Conservation (phyloP, 345 rosid species). For the Camelina laxa region DNA sequence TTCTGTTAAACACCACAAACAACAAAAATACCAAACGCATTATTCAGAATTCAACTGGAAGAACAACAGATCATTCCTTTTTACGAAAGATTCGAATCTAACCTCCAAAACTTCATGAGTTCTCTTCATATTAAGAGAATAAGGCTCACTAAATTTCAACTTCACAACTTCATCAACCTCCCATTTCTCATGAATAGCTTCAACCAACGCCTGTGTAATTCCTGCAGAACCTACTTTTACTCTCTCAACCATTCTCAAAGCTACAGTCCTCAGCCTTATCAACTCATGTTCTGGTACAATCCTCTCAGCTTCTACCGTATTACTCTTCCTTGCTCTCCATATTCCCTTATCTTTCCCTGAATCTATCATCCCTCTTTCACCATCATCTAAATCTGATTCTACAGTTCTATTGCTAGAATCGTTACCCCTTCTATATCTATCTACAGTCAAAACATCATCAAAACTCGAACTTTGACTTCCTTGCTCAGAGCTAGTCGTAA, state of each 20-base stretch:
- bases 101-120: slow-evolving; percentile 86
- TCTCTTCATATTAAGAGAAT: slow-evolving; percentile 79
- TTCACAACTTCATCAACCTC: slow-evolving; percentile 82
- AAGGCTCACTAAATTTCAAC: slow-evolving; percentile 76
- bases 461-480: slow-evolving; percentile 16
- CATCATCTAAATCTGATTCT: slow-evolving; percentile 35
- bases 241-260: slow-evolving; percentile 87
- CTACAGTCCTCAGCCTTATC: slow-evolving; percentile 69
- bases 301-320: slow-evolving; percentile 60
- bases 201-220: slow-evolving; percentile 72
- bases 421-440: slow-evolving; percentile 24
- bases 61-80: background rate
- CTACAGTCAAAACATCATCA: slow-evolving; percentile 22
- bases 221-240: slow-evolving; percentile 79
- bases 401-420: slow-evolving; percentile 13
- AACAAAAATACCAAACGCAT: slow-evolving; percentile 35
- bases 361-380: slow-evolving; percentile 19
- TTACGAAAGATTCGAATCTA: slow-evolving; percentile 28
- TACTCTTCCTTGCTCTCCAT: slow-evolving; percentile 53
- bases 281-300: slow-evolving; percentile 74
- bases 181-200: slow-evolving; percentile 78
- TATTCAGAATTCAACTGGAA: slow-evolving; percentile 2
- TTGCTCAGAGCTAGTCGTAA: slow-evolving; percentile 39
- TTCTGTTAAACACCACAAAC: slow-evolving; percentile 59
- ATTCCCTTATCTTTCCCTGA: slow-evolving; percentile 34